phyloP scores from a whole-genome alignment of 108 stramenopile genomes.

The Cyclotella cryptica region DNA sequence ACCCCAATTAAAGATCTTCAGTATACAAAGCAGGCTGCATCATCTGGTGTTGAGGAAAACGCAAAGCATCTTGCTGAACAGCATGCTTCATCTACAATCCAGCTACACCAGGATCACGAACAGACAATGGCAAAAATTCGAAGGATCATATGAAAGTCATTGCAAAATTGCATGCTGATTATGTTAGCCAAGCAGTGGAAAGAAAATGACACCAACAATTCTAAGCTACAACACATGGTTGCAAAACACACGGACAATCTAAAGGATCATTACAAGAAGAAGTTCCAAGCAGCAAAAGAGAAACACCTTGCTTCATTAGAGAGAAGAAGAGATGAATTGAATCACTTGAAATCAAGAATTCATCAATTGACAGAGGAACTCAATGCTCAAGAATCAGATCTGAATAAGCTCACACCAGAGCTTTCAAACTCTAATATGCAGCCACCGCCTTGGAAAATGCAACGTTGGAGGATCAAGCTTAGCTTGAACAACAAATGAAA shows the following conservation, averaged over 20 bases:
- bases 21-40: slow-evolving; percentile 25
- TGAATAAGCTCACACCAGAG: slow-evolving; percentile 57
- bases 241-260: slow-evolving; percentile 81
- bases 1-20: slow-evolving; percentile 20
- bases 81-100: slow-evolving; percentile 38
- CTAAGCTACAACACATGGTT: slow-evolving; percentile 68
- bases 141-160: slow-evolving; percentile 36
- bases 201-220: slow-evolving; percentile 52
- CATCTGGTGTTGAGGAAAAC: slow-evolving; percentile 34
- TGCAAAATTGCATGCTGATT: slow-evolving; percentile 32
- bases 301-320: slow-evolving; percentile 56
- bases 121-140: slow-evolving; percentile 18
- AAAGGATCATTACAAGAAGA: slow-evolving; percentile 66
- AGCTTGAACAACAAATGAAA: slow-evolving; percentile 49
- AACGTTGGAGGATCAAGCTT: slow-evolving; percentile 58
- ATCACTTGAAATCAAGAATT: slow-evolving; percentile 27
- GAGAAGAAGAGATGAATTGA: slow-evolving; percentile 54
- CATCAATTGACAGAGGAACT: slow-evolving; percentile 21
- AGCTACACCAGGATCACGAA: slow-evolving; percentile 44
- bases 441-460: slow-evolving; percentile 54
- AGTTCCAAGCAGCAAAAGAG: slow-evolving; percentile 62
- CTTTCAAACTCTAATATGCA: slow-evolving; percentile 49
- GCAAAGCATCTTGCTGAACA: slow-evolving; percentile 39
- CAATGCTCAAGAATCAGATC: slow-evolving; percentile 52
- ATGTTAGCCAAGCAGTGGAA: slow-evolving; percentile 37